These are phyloP conservation scores for Sesbania bispinosa DNA, from an alignment of 306 rosid genomes.

Conservation along the genomic window DNA sequence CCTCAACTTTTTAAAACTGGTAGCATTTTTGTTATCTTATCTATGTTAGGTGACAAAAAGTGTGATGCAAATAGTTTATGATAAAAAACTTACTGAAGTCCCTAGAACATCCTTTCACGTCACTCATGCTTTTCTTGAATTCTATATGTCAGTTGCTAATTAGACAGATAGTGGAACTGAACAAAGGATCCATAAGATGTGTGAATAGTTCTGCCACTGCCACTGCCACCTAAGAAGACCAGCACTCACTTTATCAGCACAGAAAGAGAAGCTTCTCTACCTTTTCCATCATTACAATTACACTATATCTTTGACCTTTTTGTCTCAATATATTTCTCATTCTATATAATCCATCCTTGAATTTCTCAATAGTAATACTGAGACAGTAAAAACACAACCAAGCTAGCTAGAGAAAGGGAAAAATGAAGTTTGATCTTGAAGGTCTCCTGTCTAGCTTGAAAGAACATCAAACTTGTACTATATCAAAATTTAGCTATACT, in stretches of 20 bases:
- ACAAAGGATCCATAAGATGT: constrained; percentile 24
- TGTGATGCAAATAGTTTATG: no score
- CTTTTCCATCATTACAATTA: constrained; percentile 34
- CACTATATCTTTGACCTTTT: constrained; percentile 15
- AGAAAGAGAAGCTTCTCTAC: constrained; percentile 55
- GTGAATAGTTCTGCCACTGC: constrained; percentile 5
- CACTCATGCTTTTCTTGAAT: neutral
- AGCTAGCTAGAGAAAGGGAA: neutral
- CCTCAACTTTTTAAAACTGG: neutral
- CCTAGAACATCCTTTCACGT: neutral
- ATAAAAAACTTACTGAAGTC: neutral
- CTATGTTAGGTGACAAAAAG: neutral
- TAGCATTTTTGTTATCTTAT: neutral
- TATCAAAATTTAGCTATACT: no score
- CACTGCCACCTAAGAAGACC: no score
- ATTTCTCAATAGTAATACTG: neutral
- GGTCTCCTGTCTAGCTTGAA: constrained; percentile 31
- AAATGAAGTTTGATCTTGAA: constrained; percentile 44
- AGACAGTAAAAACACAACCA: neutral
- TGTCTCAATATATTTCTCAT: constrained; percentile 1
- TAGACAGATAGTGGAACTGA: constrained; percentile 5
- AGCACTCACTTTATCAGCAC: constrained; percentile 23
- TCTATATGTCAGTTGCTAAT: constrained; percentile 8
- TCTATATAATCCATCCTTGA: constrained; percentile 15
- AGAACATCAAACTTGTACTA: constrained; percentile 19